Evolutionary conservation across 805 yeast species (phyloP), one percentile per base, ranked within the genome.

Genomic region (Cyberlindnera sargentensis): DNA sequence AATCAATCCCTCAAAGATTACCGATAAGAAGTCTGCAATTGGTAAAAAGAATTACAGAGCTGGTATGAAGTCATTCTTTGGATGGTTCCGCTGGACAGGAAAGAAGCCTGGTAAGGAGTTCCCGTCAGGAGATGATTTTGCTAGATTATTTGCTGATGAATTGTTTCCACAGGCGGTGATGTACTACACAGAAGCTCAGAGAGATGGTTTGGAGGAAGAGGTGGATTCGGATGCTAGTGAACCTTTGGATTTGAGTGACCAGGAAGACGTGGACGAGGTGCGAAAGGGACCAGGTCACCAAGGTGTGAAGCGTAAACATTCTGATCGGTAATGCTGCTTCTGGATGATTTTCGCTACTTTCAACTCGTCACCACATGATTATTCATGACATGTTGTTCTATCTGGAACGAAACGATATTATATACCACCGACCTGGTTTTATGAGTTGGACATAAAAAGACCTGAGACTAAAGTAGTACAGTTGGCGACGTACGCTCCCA

Each of bases 21-120:
- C 70, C 40, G 63, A 67, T 35, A 66, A 69, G 34, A 68, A 70
- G 29, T 65, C 78, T 36, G 52, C 68, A n/a, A 76, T 72, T 23
- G 80, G 78, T 36, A 82, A 82, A 61, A 78, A 73, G 53, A 67
- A 68, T 44, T 83, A 83, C 56, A 65, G 90, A 45, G 57, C 70
- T 20, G 90, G 90, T 4, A 82, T 82, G 88, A 81, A 82, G 56
- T 80, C 91, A 10, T 83, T 91, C 56, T 90, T 91, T 62, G 82
- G 88, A 5, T 90, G 90, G 82, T 90, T 89, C 58, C 68, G 70
- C 39, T 89, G 95, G 90, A 83, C 93, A 1, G 95, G 95, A 0
- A 60, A 65, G 31, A 82, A 80, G 49, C 83, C 87, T 2, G 84
- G 87, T 2, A 85, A 79, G 63, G 93, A 80, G 58, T 86, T 80